Evolutionary conservation across 768 basidiomycete species (phyloP).

Genomic region (Trametes sanguinea): DNA sequence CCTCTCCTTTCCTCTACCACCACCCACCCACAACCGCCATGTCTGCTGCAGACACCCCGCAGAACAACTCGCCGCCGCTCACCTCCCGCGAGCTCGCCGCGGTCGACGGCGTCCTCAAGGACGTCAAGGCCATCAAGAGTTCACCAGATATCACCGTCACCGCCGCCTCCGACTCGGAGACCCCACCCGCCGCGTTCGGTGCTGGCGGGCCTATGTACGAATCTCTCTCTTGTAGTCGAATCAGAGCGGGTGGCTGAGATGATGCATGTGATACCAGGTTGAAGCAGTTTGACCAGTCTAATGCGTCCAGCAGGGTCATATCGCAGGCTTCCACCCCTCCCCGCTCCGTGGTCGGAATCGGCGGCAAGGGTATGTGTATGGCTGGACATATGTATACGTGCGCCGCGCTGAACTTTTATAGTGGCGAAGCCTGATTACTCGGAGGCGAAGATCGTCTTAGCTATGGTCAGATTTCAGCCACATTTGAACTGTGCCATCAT

Average conservation of each 20-base stretch:
- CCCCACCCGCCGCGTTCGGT: slow-evolving; percentile 59
- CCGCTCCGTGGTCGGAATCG: slow-evolving; percentile 83
- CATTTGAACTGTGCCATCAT: neutral
- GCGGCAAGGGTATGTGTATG: slow-evolving; percentile 68
- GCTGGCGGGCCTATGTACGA: slow-evolving; percentile 73
- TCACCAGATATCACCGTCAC: slow-evolving; percentile 25
- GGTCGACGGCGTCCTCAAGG: slow-evolving; percentile 54
- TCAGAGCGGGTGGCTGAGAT: neutral
- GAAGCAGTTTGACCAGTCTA: slow-evolving; percentile 78
- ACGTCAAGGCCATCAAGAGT: slow-evolving; percentile 41
- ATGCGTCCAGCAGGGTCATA: slow-evolving; percentile 64
- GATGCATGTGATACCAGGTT: slow-evolving; percentile 46
- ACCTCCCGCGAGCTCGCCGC: slow-evolving; percentile 49
- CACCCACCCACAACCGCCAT: slow-evolving; percentile 6
- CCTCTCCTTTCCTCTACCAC: neutral
- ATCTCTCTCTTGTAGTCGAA: neutral
- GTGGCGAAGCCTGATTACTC: slow-evolving; percentile 98
- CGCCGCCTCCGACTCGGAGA: slow-evolving; percentile 23
- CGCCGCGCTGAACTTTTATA: slow-evolving; percentile 33
- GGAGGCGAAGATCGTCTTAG: slow-evolving; percentile 96
- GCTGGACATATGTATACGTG: neutral
- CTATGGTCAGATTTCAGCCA: slow-evolving; percentile 65
- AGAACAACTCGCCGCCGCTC: slow-evolving; percentile 21
- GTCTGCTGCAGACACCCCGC: slow-evolving; percentile 26
- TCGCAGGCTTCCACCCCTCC: slow-evolving; percentile 81